phyloP scores from a whole-genome alignment of 2,329 filamentous ascomycete species.

The Cercospora beticola region DNA sequence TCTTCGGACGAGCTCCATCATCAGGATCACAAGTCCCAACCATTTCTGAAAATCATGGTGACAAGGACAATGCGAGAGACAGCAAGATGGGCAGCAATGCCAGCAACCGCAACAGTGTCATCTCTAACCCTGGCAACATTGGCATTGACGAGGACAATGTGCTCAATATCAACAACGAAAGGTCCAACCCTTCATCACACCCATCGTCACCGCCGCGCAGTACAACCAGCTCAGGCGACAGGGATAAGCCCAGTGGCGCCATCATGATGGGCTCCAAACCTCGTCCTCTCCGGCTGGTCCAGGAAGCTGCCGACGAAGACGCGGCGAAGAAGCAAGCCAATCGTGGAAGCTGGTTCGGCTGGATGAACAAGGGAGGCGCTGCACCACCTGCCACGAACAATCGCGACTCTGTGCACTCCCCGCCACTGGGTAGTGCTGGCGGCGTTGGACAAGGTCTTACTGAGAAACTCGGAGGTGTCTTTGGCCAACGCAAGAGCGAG shows the following conservation, averaged over 20 bases:
- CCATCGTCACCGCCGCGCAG: conserved; percentile 60
- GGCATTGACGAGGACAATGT: conserved; percentile 11
- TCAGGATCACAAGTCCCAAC: conserved; percentile 50
- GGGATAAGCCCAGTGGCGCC: conserved; percentile 35
- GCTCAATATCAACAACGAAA: conserved; percentile 31
- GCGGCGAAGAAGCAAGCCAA: conserved; percentile 47
- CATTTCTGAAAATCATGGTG: conserved; percentile 26
- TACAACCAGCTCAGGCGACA: conserved; percentile 43
- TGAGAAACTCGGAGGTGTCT: conserved; percentile 16
- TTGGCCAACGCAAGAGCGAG: conserved; percentile 17
- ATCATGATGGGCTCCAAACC: conserved; percentile 65
- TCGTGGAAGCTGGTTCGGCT: conserved; percentile 50
- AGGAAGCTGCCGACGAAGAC: conserved; percentile 59
- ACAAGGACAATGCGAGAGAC: conserved; percentile 33
- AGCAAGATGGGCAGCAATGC: conserved; percentile 31
- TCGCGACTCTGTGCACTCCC: conserved; percentile 2
- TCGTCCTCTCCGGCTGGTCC: conserved; percentile 80
- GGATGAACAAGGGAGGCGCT: conserved; percentile 42
- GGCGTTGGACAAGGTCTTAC: conserved; percentile 1
- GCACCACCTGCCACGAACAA: conserved; percentile 4
- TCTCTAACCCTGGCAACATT: conserved; percentile 22
- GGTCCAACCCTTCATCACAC: conserved; percentile 51
- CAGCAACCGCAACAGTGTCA: conserved; percentile 29
- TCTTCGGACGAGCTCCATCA: conserved; percentile 55
- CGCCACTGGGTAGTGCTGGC: neutral